Conservation (phyloP, 306 rosid species). For the Medicago lupulina region DNA sequence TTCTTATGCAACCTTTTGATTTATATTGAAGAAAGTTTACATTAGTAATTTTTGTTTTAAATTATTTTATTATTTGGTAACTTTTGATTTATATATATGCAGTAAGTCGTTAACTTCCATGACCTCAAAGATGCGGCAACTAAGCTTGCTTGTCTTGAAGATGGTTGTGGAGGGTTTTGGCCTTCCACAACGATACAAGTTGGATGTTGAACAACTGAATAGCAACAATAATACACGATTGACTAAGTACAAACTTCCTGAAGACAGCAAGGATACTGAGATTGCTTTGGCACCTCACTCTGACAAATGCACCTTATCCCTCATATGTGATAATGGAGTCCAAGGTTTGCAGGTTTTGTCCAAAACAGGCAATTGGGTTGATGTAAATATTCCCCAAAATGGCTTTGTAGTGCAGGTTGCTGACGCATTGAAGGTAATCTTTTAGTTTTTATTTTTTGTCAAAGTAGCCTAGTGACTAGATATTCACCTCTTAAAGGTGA, state of each 20-base stretch:
- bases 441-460: no score
- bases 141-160: constrained; percentile 40
- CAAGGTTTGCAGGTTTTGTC: constrained; percentile 51
- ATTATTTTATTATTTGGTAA: no score
- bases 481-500: no score
- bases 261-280: background rate
- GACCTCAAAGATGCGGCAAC: constrained; percentile 44
- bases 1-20: no score
- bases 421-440: constrained; percentile 49
- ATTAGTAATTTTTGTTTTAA: background rate
- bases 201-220: constrained; percentile 38
- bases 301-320: constrained; percentile 48
- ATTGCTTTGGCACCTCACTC: constrained; percentile 53
- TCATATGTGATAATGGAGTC: constrained; percentile 56
- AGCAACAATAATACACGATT: constrained; percentile 36
- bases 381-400: constrained; percentile 36
- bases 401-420: constrained; percentile 51
- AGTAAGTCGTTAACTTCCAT: constrained; percentile 50
- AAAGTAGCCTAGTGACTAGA: no score
- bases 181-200: constrained; percentile 41
- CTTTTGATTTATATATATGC: background rate
- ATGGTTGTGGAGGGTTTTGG: constrained; percentile 54
- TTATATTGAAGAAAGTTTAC: background rate
- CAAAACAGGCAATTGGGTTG: constrained; percentile 1
- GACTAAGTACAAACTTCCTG: constrained; percentile 52